Evolutionary conservation across 23 red algal genomes (phyloP).

Genomic region (Rhodosorus marinus): DNA sequence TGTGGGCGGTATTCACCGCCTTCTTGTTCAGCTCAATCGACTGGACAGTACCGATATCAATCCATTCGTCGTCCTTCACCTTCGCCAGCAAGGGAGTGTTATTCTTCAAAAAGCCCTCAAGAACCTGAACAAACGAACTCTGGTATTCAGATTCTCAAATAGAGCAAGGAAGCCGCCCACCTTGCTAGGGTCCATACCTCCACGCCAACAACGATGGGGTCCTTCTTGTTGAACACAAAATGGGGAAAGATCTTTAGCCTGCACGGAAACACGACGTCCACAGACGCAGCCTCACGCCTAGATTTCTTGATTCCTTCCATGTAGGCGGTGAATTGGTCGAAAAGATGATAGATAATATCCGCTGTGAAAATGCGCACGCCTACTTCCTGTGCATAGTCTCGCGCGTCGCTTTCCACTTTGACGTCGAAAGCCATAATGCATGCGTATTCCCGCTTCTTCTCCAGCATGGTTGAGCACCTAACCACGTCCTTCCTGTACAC

Average conservation of each 20-base stretch:
- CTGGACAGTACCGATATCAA: slow-evolving; percentile 81
- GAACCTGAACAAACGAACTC: too few relatives aligned
- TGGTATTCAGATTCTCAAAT: too few relatives aligned
- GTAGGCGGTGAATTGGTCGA: slow-evolving; percentile 86
- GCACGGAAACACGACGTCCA: slow-evolving; percentile 70
- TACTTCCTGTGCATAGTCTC: slow-evolving; percentile 70
- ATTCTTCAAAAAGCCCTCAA: slow-evolving; percentile 67
- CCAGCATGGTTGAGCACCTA: slow-evolving; percentile 78
- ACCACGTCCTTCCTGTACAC: slow-evolving; percentile 90
- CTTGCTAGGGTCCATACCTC: too few relatives aligned
- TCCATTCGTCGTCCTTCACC: slow-evolving; percentile 10
- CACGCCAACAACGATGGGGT: slow-evolving; percentile 85
- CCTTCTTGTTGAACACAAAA: slow-evolving; percentile 93
- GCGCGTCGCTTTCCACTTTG: slow-evolving; percentile 77
- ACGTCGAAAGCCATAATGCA: slow-evolving; percentile 97
- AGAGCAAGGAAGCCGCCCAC: too few relatives aligned
- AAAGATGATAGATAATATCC: slow-evolving; percentile 99
- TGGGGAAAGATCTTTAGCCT: slow-evolving; percentile 61
- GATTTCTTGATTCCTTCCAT: slow-evolving; percentile 65
- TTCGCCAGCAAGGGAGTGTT: slow-evolving; percentile 51
- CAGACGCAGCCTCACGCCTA: slow-evolving; percentile 34
- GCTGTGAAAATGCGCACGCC: slow-evolving; percentile 93
- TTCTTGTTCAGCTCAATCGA: slow-evolving; percentile 86
- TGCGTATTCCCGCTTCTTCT: slow-evolving; percentile 80
- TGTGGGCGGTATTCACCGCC: slow-evolving; percentile 40